These are phyloP conservation scores for Adenanthera pavonina DNA, from an alignment of 306 rosid species.

Conservation along the genomic window DNA sequence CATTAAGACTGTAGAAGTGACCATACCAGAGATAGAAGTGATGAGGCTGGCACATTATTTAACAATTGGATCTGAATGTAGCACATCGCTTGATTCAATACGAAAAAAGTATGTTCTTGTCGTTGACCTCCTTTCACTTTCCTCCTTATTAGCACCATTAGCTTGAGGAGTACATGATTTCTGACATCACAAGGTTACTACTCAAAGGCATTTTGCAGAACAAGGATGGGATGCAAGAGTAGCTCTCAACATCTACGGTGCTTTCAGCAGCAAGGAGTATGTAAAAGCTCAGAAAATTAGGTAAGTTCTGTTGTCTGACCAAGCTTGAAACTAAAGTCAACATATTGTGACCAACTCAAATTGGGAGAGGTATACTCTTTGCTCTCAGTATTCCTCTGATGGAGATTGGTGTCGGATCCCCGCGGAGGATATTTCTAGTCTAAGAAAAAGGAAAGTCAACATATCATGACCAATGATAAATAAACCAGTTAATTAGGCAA, in stretches of 20 bases:
- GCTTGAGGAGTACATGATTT: conserved; percentile 29
- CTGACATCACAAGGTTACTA: conserved; percentile 46
- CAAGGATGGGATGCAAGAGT: conserved; percentile 95
- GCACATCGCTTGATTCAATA: conserved; percentile 60
- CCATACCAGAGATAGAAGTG: conserved; percentile 90
- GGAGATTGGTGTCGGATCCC: no score
- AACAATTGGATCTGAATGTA: conserved; percentile 88
- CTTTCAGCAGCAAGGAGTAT: conserved; percentile 84
- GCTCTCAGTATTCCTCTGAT: no score
- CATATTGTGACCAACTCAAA: neutral
- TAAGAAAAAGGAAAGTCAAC: neutral
- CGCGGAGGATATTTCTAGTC: no score
- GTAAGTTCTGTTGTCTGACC: conserved; percentile 32
- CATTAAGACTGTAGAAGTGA: conserved; percentile 76
- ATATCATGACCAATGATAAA: neutral
- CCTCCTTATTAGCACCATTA: conserved; percentile 12
- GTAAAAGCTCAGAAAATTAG: conserved; percentile 88
- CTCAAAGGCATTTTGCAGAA: conserved; percentile 66
- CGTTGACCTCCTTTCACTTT: conserved; percentile 29
- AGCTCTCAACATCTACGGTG: conserved; percentile 75
- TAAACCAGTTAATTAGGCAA: neutral
- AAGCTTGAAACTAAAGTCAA: conserved; percentile 19
- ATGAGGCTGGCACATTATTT: conserved; percentile 94
- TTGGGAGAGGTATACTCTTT: no score
- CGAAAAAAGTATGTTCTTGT: conserved; percentile 56